Evolutionary conservation across 495 filamentous ascomycete genomes (phyloP).

Genomic region (Xylaria scruposa): DNA sequence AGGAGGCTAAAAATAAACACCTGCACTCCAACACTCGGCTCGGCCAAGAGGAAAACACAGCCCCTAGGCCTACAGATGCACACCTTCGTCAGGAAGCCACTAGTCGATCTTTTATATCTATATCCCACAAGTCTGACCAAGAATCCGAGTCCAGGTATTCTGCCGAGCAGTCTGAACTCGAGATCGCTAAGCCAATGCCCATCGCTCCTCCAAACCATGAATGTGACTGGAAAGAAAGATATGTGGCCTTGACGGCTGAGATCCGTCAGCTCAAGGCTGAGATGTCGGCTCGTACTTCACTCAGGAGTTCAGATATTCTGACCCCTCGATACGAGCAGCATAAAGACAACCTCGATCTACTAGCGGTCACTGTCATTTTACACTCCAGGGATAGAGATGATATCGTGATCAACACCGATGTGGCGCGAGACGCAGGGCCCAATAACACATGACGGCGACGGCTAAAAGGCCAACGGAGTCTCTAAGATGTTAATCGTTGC

Average conservation of each 20-base stretch:
- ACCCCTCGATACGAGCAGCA: constrained; percentile 17
- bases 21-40: constrained; percentile 1
- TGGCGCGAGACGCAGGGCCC: constrained; percentile 18
- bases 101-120: background rate
- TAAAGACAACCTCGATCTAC: constrained; percentile 45
- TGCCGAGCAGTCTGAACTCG: constrained; percentile 15
- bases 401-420: constrained; percentile 52
- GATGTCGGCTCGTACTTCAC: constrained; percentile 30
- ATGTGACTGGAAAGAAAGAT: constrained; percentile 44
- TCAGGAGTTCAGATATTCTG: constrained; percentile 24
- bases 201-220: constrained; percentile 40
- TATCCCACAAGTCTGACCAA: background rate
- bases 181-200: constrained; percentile 30
- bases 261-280: constrained; percentile 41
- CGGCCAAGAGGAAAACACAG: background rate
- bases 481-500: background rate
- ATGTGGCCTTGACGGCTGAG: constrained; percentile 38
- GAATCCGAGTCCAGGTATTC: background rate
- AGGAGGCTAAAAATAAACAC: background rate
- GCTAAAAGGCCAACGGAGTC: background rate
- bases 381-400: constrained; percentile 54
- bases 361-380: constrained; percentile 53
- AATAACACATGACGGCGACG: background rate
- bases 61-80: background rate
- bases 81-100: background rate